Base-by-base conservation (phyloP, 2,329 filamentous ascomycete genomes). In the Fusarium duplospermum region DNA sequence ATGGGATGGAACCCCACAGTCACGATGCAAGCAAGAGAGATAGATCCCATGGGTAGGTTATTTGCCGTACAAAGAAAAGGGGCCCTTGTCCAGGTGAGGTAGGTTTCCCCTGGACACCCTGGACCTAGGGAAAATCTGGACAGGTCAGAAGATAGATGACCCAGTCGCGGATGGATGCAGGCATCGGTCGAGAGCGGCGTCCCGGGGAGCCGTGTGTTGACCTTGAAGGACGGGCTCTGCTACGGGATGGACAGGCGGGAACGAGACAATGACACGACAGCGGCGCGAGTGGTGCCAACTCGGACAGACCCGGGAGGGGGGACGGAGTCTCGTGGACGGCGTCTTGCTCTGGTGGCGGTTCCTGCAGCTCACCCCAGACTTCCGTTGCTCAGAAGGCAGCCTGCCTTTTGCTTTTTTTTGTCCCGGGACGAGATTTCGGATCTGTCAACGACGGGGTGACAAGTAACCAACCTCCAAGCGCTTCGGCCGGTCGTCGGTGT, bases 271-370 rank as follows among this genome's bases (percentile, higher is more conserved):
- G 68, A 76, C 67, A 70, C 66, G 70, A 72, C 71, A 63, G 70
- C 47, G 67, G 70, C 64, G 70, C 42, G 63, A 72, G 71, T 79
- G 77, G 77, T 76, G 74, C 73, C 75, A 79, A 78, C 50, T 71
- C 77, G 77, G 77, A 78, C 76, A 75, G 77, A 76, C 64, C 74
- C 77, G 77, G 45, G 45, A 50, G 45, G 77, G 67, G 67, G 71
- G 59, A 45, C 66, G 74, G 18, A 27, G 47, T 79, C 77, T 78
- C 77, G 75, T 79, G 77, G 71, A 69, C 72, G 47, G 66, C 10
- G 24, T 38, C 3, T 35, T n/a, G 9, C 8, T 58, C 57, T 62
- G 76, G 76, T 78, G 73, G 76, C 72, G 67, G 74, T 78, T 77
- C 75, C 76, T 77, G 76, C 76, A 78, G 76, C 72, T 72, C 62